These are phyloP conservation scores for Coemansia sp. DNA, from an alignment of 192 early-diverging fungal genomes.

Conservation along the genomic window DNA sequence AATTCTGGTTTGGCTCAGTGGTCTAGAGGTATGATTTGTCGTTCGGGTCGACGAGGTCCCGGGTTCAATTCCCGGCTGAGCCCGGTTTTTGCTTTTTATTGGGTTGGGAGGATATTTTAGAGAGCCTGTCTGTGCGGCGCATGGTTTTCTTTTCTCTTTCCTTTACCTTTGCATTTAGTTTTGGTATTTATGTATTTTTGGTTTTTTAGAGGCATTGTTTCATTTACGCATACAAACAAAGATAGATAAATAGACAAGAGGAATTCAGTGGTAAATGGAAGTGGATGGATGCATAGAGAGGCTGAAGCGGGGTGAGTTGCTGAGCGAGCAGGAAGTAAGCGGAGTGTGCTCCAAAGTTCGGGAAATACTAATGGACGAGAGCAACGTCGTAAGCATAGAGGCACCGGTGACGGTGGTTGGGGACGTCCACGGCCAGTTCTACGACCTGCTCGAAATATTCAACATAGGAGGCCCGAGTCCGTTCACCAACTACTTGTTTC, in stretches of 20 bases:
- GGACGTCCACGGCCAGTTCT: conserved; percentile 92
- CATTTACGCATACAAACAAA: neutral
- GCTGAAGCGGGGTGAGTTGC: conserved; percentile 71
- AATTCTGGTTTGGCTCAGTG: conserved; percentile 25
- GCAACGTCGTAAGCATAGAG: conserved; percentile 79
- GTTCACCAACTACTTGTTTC: conserved; percentile 94
- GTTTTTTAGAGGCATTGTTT: neutral
- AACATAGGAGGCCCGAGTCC: conserved; percentile 91
- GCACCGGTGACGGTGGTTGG: conserved; percentile 92
- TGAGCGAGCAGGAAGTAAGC: conserved; percentile 71
- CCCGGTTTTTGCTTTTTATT: conserved; percentile 10
- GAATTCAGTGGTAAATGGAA: conserved; percentile 52
- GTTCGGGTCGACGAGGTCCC: conserved; percentile 58
- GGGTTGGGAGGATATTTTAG: too few species aligned
- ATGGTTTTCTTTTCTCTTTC: too few species aligned
- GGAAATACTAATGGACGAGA: conserved; percentile 75
- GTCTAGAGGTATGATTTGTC: conserved; percentile 57
- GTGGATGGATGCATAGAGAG: conserved; percentile 78
- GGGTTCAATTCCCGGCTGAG: conserved; percentile 56
- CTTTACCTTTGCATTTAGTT: neutral
- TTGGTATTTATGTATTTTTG: neutral
- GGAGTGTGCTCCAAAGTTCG: conserved; percentile 82
- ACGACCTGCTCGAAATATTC: conserved; percentile 94
- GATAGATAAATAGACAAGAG: neutral
- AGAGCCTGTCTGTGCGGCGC: too few species aligned